These are phyloP conservation scores for Ceratobasidium sp. DNA, from an alignment of 1,284 basidiomycete genomes.

Conservation along the genomic window DNA sequence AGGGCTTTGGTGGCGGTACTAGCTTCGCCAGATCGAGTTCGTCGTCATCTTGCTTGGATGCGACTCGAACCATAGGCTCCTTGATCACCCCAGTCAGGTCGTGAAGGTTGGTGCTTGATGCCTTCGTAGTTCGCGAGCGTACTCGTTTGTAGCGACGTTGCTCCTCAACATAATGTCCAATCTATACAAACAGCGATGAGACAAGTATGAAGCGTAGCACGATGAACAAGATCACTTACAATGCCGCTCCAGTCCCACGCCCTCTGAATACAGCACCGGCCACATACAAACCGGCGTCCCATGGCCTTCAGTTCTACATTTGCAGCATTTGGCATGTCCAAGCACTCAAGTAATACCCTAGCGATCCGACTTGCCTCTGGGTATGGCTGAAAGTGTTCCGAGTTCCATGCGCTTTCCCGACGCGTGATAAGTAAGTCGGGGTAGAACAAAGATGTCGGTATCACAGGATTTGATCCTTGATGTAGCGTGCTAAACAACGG, in stretches of 20 bases:
- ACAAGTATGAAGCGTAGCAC: neutral
- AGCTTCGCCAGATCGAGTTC: no score
- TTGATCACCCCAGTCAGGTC: neutral
- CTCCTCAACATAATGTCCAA: conserved; percentile 4
- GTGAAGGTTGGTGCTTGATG: neutral
- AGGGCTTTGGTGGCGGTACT: conserved; percentile 4
- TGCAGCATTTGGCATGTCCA: conserved; percentile 1
- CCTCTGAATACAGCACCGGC: neutral
- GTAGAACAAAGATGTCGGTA: neutral
- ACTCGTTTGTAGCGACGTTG: neutral
- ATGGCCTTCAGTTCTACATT: neutral
- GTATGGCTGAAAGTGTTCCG: neutral
- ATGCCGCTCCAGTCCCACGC: conserved; percentile 8
- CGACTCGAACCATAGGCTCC: neutral
- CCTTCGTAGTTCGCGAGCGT: neutral
- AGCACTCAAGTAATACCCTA: neutral
- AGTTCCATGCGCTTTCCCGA: neutral
- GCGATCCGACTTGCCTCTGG: neutral
- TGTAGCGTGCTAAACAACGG: neutral
- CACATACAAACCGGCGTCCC: conserved; percentile 10
- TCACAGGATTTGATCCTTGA: neutral
- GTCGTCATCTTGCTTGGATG: no score
- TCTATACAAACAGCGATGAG: neutral
- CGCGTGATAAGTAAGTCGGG: neutral
- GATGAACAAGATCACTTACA: neutral